Conservation (phyloP, 31 red algal species). For the Endocladia muricata region DNA sequence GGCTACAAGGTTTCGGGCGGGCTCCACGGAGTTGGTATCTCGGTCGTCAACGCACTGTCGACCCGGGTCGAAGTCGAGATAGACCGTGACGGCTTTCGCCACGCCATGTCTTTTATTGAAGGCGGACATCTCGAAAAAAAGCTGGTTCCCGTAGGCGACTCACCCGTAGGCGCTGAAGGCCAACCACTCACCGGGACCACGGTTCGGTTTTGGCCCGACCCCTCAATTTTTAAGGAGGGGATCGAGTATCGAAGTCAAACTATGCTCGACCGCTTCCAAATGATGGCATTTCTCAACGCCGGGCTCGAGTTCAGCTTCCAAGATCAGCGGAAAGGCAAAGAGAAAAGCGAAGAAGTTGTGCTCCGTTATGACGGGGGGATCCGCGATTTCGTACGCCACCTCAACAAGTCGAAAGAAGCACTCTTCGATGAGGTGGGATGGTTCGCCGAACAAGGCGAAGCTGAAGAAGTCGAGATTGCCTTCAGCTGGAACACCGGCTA, state of each 20-base stretch:
- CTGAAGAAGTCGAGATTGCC: constrained; percentile 11
- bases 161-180: constrained; percentile 2
- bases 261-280: constrained; percentile 3
- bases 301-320: constrained; percentile 1
- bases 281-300: constrained; percentile 6
- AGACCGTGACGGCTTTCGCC: background rate
- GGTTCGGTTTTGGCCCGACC: constrained; percentile 17
- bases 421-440: background rate
- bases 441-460: background rate
- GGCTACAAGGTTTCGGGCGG: constrained; percentile 37
- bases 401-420: constrained; percentile 8
- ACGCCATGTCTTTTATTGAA: constrained; percentile 2
- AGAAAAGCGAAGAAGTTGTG: background rate
- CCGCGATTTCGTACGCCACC: background rate
- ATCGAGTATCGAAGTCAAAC: constrained; percentile 5
- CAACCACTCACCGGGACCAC: constrained; percentile 13
- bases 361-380: constrained; percentile 19
- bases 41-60: constrained; percentile 25
- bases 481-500: background rate
- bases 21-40: constrained; percentile 34
- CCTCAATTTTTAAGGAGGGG: constrained; percentile 11
- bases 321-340: constrained; percentile 35
- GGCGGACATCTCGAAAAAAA: too few species aligned
- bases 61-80: background rate
- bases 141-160: background rate